phyloP scores from a whole-genome alignment of 352 stramenopile genomes.

The Globisporangium yorkense region DNA sequence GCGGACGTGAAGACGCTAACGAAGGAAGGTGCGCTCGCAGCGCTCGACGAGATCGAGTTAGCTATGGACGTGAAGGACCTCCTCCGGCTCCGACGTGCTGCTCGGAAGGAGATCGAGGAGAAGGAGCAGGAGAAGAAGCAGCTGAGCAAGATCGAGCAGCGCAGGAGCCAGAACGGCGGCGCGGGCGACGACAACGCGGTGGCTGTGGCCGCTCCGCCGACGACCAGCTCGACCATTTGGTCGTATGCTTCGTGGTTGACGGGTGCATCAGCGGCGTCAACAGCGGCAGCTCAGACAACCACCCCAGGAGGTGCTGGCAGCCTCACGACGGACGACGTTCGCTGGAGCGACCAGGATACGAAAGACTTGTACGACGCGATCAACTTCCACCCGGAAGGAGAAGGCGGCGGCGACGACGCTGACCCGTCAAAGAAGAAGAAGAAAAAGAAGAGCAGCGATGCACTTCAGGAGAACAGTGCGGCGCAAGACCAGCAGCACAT shows the following conservation, averaged over 20 bases:
- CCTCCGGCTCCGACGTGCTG: constrained; percentile 44
- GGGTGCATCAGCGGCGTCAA: not conserved
- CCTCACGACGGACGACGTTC: constrained; percentile 33
- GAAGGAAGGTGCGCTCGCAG: constrained; percentile 37
- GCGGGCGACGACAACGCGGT: constrained; percentile 6
- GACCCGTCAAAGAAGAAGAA: constrained; percentile 3
- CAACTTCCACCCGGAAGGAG: constrained; percentile 61
- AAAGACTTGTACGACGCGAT: constrained; percentile 78
- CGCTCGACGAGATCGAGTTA: constrained; percentile 67
- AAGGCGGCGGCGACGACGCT: not conserved
- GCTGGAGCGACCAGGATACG: constrained; percentile 83
- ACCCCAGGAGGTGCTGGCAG: not conserved
- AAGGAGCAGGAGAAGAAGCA: constrained; percentile 28
- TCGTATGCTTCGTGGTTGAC: constrained; percentile 71
- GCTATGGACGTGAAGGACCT: constrained; percentile 67
- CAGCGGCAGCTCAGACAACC: not conserved
- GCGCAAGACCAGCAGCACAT: constrained; percentile 48
- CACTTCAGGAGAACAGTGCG: constrained; percentile 1
- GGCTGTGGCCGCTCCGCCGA: constrained; percentile 11
- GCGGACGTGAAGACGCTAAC: constrained; percentile 28
- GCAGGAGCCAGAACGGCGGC: not conserved
- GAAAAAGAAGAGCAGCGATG: not conserved
- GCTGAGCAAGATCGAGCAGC: constrained; percentile 25
- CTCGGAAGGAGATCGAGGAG: constrained; percentile 36
- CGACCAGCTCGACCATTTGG: constrained; percentile 49